Base-by-base conservation (phyloP, 768 basidiomycete genomes). In the Russula sp. region DNA sequence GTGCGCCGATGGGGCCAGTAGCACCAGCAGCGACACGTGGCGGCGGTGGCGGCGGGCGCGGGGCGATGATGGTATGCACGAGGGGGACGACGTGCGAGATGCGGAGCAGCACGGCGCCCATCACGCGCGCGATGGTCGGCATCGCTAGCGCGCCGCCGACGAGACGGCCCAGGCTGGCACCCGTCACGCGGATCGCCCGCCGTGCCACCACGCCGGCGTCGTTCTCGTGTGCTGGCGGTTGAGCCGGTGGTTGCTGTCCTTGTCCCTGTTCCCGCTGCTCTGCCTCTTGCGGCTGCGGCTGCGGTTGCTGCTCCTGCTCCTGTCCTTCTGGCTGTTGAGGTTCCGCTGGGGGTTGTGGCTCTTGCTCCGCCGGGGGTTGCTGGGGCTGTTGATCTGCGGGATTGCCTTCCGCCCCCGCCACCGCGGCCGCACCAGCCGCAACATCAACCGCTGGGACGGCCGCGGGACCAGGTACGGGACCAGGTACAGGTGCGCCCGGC, bases 81-180 rank as follows among this genome's bases (percentile, higher is more conserved):
- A 72, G 60, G 1, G 66, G 42, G 5, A 80, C 79, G 59, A 74
- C 75, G 57, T 71, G 76, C 25, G 88, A 83, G 5, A 88, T 68
- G 25, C 76, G 76, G 42, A 82, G 73, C 3, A 91, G 76, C 14
- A 87, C 64, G 10, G 73, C 68, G 0, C 89, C 89, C 86, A 88
- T 87, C 49, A 76, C 66, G 50, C 75, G 82, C 22, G 89, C 80
- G 65, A 91, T 82, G 8, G 79, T 78, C 0, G 89, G 89, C 54
- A 87, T 76, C 60, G 86, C 73, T 18, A 91, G 73, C 0, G 88
- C 87, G 4, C 88, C 87, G 22, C 84, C 86, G 50, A 91, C 72
- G 67, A 82, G 74, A 13, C 87, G 81, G 1, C 88, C 88, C 4
- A 89, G 68, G 0, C 85, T 83, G 18, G 81, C 75, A 18, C 81